Evolutionary conservation across 2,329 filamentous ascomycete species (phyloP).

Genomic region (Epichloe hybrida): DNA sequence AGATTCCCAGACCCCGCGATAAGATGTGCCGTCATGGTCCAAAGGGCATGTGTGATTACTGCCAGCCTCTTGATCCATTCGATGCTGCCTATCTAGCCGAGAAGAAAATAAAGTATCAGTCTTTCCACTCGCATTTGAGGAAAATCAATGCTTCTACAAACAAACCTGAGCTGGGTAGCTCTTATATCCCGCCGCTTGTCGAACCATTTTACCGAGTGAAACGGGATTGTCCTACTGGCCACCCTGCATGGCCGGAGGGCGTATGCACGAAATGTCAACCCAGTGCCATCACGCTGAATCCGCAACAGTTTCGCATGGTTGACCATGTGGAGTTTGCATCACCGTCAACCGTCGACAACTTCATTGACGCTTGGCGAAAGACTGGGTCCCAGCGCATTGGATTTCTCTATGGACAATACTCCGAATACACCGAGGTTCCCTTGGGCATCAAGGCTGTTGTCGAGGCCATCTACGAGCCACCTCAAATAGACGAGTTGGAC

Average conservation of each 20-base stretch:
- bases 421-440: conserved; percentile 84
- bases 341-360: conserved; percentile 69
- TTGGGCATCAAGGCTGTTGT: conserved; percentile 91
- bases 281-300: conserved; percentile 88
- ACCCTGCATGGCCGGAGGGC: conserved; percentile 85
- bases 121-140: conserved; percentile 85
- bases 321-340: conserved; percentile 95
- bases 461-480: conserved; percentile 93
- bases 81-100: conserved; percentile 77
- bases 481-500: conserved; percentile 78
- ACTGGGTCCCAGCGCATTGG: conserved; percentile 76
- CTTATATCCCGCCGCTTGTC: conserved; percentile 87
- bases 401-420: conserved; percentile 81
- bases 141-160: conserved; percentile 96
- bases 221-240: conserved; percentile 80
- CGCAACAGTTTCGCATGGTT: conserved; percentile 89
- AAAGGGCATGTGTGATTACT: conserved; percentile 99
- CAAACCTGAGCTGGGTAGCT: conserved; percentile 83
- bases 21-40: conserved; percentile 93
- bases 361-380: conserved; percentile 83
- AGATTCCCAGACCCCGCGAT: conserved; percentile 65
- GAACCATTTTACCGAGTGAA: conserved; percentile 89
- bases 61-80: conserved; percentile 92
- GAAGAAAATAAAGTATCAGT: conserved; percentile 97
- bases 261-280: conserved; percentile 98